These are phyloP conservation scores for Cairneyella variabilis DNA, from an alignment of 495 filamentous ascomycete species.

Conservation along the genomic window DNA sequence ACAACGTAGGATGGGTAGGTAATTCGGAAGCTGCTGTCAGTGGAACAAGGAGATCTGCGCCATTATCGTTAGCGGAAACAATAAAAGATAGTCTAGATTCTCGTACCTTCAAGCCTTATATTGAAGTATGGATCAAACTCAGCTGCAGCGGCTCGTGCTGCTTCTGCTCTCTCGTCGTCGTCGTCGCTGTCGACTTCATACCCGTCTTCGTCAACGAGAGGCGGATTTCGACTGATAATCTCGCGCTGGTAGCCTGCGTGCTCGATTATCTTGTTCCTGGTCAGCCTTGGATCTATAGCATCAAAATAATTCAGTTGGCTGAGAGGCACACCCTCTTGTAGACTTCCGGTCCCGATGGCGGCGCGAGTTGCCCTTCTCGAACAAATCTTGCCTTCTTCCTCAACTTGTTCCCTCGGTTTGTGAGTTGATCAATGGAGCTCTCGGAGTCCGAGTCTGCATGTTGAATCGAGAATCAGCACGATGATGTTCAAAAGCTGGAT, in stretches of 20 bases:
- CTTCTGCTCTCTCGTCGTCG: slow-evolving; percentile 60
- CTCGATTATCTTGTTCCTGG: slow-evolving; percentile 60
- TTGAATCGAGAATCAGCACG: neutral
- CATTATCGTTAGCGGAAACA: slow-evolving; percentile 14
- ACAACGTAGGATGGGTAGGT: slow-evolving; percentile 76
- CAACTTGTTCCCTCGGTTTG: slow-evolving; percentile 90
- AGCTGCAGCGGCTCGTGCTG: slow-evolving; percentile 63
- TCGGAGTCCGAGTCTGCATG: slow-evolving; percentile 81
- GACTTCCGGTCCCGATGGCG: slow-evolving; percentile 63
- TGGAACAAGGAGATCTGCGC: slow-evolving; percentile 76
- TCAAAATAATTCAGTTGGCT: neutral
- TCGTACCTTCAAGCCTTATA: slow-evolving; percentile 76
- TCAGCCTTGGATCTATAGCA: neutral
- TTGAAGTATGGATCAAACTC: slow-evolving; percentile 82
- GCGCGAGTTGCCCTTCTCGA: slow-evolving; percentile 69
- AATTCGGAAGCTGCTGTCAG: slow-evolving; percentile 84
- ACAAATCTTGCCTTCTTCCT: slow-evolving; percentile 78
- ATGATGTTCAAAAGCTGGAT: neutral
- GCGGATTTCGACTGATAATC: slow-evolving; percentile 73
- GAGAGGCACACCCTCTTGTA: slow-evolving; percentile 71
- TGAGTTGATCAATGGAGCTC: slow-evolving; percentile 70
- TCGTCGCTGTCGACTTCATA: slow-evolving; percentile 80
- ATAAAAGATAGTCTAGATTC: neutral
- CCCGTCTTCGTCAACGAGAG: slow-evolving; percentile 80
- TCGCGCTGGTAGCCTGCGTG: slow-evolving; percentile 81